Percentiles rank a stretch among this genome's conserved stretches.
Conservation (phyloP, 1,139 yeast genomes). For the Magnusiomyces ingens region DNA sequence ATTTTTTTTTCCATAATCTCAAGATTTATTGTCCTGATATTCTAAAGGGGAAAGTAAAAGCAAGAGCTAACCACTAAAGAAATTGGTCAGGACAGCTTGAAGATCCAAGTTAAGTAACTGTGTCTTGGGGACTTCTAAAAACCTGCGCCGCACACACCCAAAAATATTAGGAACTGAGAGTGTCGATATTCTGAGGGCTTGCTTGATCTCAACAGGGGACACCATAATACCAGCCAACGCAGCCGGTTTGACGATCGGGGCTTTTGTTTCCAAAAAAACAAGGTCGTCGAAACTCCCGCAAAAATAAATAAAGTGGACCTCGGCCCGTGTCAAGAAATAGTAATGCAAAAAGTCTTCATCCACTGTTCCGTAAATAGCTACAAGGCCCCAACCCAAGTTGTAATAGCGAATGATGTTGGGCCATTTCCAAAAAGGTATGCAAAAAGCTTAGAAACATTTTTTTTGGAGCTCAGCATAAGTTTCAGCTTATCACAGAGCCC, state of each 20-base stretch:
- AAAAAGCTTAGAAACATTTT: slow-evolving; percentile 18
- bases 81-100: slow-evolving; percentile 5
- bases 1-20: too few species aligned
- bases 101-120: slow-evolving; percentile 17
- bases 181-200: background rate
- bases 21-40: too few species aligned
- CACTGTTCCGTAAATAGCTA: slow-evolving; percentile 31
- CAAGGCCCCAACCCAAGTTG: slow-evolving; percentile 34
- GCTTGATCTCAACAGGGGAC: slow-evolving; percentile 3
- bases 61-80: slow-evolving; percentile 35
- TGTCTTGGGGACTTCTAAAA: slow-evolving; percentile 11
- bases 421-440: background rate
- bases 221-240: background rate
- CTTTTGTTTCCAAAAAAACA: slow-evolving; percentile 17
- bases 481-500: slow-evolving; percentile 31
- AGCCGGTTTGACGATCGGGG: background rate
- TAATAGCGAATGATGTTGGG: slow-evolving; percentile 32
- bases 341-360: slow-evolving; percentile 18
- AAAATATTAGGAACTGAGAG: slow-evolving; percentile 8
- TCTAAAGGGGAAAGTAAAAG: too few species aligned
- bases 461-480: slow-evolving; percentile 37
- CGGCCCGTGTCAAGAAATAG: slow-evolving; percentile 29
- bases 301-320: slow-evolving; percentile 27
- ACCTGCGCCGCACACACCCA: slow-evolving; percentile 10
- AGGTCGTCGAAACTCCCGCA: slow-evolving; percentile 31